phyloP scores from a whole-genome alignment of 1,284 basidiomycete species.

The Microbotryum scabiosae region DNA sequence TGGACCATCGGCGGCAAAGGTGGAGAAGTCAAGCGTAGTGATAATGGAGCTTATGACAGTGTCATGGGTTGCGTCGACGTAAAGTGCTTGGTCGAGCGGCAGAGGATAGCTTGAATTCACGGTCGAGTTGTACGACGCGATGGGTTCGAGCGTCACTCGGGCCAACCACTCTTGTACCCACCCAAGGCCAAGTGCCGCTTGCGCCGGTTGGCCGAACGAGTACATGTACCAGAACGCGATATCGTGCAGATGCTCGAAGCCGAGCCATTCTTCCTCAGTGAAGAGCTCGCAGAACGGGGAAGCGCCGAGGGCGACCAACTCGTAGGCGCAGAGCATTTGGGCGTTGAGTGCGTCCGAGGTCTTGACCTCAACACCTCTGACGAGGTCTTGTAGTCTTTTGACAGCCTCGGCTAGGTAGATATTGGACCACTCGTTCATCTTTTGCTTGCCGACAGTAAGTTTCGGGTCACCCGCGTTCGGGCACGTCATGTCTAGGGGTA shows the following conservation, averaged over 20 bases:
- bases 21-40: constrained; percentile 57
- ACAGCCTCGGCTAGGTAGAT: constrained; percentile 62
- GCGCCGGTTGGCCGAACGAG: constrained; percentile 39
- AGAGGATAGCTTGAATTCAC: constrained; percentile 43
- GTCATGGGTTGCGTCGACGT: constrained; percentile 52
- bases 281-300: constrained; percentile 51
- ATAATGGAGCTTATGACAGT: constrained; percentile 38
- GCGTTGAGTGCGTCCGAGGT: constrained; percentile 54
- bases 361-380: constrained; percentile 56
- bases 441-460: constrained; percentile 2
- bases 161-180: constrained; percentile 40
- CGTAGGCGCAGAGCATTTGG: constrained; percentile 51
- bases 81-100: constrained; percentile 55
- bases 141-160: constrained; percentile 47
- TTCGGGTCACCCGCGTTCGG: constrained; percentile 10
- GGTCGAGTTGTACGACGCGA: constrained; percentile 50
- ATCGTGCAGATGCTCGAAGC: constrained; percentile 51
- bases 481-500: constrained; percentile 16
- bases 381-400: constrained; percentile 52
- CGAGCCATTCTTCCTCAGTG: constrained; percentile 58
- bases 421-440: constrained; percentile 13
- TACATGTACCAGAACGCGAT: constrained; percentile 43
- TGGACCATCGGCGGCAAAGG: constrained; percentile 57
- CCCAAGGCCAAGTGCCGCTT: constrained; percentile 42
- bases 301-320: constrained; percentile 48